Base-by-base conservation (phyloP, 1,284 basidiomycete genomes). In the Cystobasidium slooffiae region DNA sequence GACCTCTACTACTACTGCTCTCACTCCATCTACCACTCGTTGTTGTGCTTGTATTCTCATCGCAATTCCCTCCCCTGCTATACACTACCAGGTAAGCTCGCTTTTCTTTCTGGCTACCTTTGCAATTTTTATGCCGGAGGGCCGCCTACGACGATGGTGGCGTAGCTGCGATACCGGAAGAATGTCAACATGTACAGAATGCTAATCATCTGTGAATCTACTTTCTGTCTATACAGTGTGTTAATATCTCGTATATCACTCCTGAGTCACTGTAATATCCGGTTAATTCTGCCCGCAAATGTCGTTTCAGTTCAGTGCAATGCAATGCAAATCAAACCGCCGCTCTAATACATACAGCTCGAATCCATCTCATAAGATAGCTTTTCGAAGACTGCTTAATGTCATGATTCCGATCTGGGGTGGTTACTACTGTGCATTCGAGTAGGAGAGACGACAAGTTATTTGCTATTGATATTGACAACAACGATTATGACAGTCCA, bases 301-400 rank as follows among this genome's bases (percentile, higher is more conserved):
- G 46, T 49, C 46, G 46, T 49, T 49, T n/a, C 12, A 49, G 46
- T n/a, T 49, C n/a, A 49, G 46, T n/a, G n/a, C n/a, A n/a, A 49
- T 49, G 46, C 46, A 12, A 49, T 49, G 12, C 14, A 12, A 49
- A 49, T 14, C n/a, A 49, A 49, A 49, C 5, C 46, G 46, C 46
- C 46, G 46, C 46, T 49, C 46, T 14, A n/a, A 49, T 49, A 49
- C 46, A 49, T 49, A 14, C 46, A 12, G n/a, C n/a, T 49, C 46
- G 46, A 12, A 6, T 6, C n/a, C 6, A 12, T 14, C 14, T 49
- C 14, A n/a, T 49, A 12, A 1, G 12, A n/a, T 49, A 12, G 12
- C 12, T 6, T n/a, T n/a, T 49, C 14, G 12, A n/a, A 49, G 2
- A 14, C 46, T 49, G 46, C 46, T 49, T 49, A 3, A 14, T n/a